These are phyloP conservation scores for Eutrema salsugineum DNA, from an alignment of 441 rosid genomes.

Conservation along the genomic window DNA sequence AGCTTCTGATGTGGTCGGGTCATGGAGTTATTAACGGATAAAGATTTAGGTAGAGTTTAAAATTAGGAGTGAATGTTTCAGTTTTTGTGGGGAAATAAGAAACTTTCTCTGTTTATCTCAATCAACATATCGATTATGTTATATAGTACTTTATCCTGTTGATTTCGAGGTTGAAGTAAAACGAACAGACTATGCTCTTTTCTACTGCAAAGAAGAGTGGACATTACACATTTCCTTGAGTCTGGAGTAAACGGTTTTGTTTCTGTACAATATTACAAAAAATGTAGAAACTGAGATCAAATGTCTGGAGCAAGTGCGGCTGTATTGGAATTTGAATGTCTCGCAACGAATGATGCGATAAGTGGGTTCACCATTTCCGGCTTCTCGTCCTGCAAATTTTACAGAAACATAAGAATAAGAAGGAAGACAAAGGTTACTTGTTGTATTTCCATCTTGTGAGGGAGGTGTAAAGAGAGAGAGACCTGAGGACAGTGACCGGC, in stretches of 20 bases:
- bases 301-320: constrained; percentile 23
- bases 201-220: no score
- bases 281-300: constrained; percentile 18
- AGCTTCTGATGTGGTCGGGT: constrained; percentile 27
- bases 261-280: constrained; percentile 12
- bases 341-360: constrained; percentile 67
- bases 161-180: no score
- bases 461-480: not conserved
- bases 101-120: not conserved
- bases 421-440: not conserved
- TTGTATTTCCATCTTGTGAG: not conserved
- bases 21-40: not conserved
- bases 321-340: constrained; percentile 40
- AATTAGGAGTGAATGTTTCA: not conserved
- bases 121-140: not conserved
- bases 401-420: not conserved
- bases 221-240: no score
- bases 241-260: not conserved
- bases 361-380: constrained; percentile 87
- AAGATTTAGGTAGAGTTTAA: not conserved
- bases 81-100: not conserved
- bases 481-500: constrained; percentile 98
- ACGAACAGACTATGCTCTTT: no score
- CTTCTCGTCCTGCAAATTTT: constrained; percentile 68
- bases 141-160: no score